Base-by-base conservation (phyloP, 345 rosid genomes). In the Leavenworthia alabamica region DNA sequence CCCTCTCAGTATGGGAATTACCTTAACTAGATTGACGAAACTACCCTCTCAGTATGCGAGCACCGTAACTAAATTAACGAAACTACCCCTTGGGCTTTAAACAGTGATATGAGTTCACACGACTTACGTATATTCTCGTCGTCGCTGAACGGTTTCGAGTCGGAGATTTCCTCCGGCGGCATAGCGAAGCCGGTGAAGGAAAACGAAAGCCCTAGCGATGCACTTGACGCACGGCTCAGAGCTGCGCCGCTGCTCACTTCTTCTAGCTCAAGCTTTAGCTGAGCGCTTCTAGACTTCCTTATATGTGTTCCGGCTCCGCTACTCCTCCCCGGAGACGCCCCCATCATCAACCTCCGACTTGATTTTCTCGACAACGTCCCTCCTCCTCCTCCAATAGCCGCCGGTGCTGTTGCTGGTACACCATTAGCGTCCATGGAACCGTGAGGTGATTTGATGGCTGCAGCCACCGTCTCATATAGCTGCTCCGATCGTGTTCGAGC, bases 161-260 rank as follows among this genome's bases (percentile, higher is more conserved):
- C 89, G 28, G 85, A 77, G 20, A 85, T 79, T 60, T 86, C 97
- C 17, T 89, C 99, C 2, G 85, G 86, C 12, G 96, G 97, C 75
- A 86, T 32, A 56, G 78, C 77, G 79, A 93, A 93, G 47, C 99
- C 99, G 19, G 95, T 89, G 84, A 93, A 93, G 19, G 97, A 89
- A 68, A 89, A 93, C 8, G 99, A 86, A 19, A 93, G 65, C 32
- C 97, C 97, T 1, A 93, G 71, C 68, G 97, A 89, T 13, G 99
- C 99, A 20, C 99, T 93, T 0, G 99, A 93, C 4, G 97, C 97
- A 29, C 99, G 81, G 75, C 99, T 93, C 17, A 93, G 70, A 8
- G 96, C 99, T 0, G 94, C 94, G 0, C 99, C 91, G 33, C 86
- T 86, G 75, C 73, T 82, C 23, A 93, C 68, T 11, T 93, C 99